These are phyloP conservation scores for Staphylotrichum tortipilum DNA, from an alignment of 495 filamentous ascomycete genomes.

Conservation along the genomic window DNA sequence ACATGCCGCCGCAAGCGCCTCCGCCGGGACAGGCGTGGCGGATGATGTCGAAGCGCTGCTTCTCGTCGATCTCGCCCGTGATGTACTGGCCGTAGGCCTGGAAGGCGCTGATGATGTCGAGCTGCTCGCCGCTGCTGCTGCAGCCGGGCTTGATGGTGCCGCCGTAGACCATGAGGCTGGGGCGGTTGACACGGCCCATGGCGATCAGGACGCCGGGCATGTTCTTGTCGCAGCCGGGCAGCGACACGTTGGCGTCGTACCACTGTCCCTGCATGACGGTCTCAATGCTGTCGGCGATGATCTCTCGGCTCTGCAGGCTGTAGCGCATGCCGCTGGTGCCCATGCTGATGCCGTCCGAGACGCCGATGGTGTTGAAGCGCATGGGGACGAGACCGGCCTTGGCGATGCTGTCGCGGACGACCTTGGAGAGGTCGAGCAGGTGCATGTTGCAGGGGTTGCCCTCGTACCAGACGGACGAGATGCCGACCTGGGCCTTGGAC, in stretches of 20 bases:
- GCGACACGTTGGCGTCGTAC: slow-evolving; percentile 97
- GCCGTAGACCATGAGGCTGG: slow-evolving; percentile 94
- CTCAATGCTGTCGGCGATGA: slow-evolving; percentile 97
- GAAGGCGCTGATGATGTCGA: slow-evolving; percentile 96
- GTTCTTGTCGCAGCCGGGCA: slow-evolving; percentile 99
- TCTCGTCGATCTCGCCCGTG: slow-evolving; percentile 81
- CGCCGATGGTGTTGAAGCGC: slow-evolving; percentile 97
- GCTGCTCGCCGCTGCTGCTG: slow-evolving; percentile 63
- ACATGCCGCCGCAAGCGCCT: slow-evolving; percentile 97
- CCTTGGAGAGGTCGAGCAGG: slow-evolving; percentile 74
- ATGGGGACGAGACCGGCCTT: slow-evolving; percentile 69
- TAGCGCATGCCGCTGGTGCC: slow-evolving; percentile 86
- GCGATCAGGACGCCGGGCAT: slow-evolving; percentile 98
- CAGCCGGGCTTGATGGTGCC: slow-evolving; percentile 91
- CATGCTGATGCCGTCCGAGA: slow-evolving; percentile 80
- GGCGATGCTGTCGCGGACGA: slow-evolving; percentile 77
- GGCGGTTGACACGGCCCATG: slow-evolving; percentile 91
- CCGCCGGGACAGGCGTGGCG: slow-evolving; percentile 86
- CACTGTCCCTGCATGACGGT: slow-evolving; percentile 98
- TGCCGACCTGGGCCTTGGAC: slow-evolving; percentile 91
- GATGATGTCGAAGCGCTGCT: slow-evolving; percentile 88
- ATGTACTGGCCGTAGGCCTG: slow-evolving; percentile 96
- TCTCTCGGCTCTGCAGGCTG: slow-evolving; percentile 84
- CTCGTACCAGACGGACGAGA: slow-evolving; percentile 81
- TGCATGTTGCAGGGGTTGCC: slow-evolving; percentile 99